These are phyloP conservation scores for Bassia scoparia DNA, from an alignment of 148 eudicot species.

Conservation along the genomic window DNA sequence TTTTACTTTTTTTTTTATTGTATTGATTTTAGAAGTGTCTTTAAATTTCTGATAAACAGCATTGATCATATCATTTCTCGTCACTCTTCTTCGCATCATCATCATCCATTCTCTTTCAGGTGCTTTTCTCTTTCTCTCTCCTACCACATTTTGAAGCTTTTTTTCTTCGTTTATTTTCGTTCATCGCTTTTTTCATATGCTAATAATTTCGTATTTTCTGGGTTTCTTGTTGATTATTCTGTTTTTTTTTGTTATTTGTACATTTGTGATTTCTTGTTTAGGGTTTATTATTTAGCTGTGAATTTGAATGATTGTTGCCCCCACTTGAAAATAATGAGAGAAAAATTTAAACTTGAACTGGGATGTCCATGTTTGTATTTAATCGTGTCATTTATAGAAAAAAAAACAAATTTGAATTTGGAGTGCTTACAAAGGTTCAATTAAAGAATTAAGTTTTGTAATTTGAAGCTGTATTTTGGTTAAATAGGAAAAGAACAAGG, in stretches of 20 bases:
- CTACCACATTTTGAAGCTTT: not conserved
- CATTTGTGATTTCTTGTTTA: no score
- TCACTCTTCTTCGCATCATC: not conserved
- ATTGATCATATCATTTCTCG: not conserved
- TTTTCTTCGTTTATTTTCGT: not conserved
- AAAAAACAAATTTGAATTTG: no score
- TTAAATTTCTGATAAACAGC: no score
- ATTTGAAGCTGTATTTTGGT: no score
- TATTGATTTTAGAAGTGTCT: not conserved
- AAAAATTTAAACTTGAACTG: not conserved
- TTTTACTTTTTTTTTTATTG: not conserved
- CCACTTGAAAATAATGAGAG: not conserved
- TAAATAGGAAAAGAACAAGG: no score
- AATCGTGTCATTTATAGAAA: no score
- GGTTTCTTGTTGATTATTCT: not conserved
- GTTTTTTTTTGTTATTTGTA: not conserved
- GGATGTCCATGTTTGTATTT: not conserved
- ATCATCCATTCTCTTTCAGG: not conserved
- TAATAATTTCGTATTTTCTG: not conserved
- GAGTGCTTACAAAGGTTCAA: no score
- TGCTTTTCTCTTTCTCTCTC: conserved; percentile 19
- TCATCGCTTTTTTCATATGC: not conserved
- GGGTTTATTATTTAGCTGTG: no score
- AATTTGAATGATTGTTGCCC: no score
- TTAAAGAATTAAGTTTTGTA: no score